Conservation (phyloP, 805 yeast genomes). For the Metschnikowia arizonensis region DNA sequence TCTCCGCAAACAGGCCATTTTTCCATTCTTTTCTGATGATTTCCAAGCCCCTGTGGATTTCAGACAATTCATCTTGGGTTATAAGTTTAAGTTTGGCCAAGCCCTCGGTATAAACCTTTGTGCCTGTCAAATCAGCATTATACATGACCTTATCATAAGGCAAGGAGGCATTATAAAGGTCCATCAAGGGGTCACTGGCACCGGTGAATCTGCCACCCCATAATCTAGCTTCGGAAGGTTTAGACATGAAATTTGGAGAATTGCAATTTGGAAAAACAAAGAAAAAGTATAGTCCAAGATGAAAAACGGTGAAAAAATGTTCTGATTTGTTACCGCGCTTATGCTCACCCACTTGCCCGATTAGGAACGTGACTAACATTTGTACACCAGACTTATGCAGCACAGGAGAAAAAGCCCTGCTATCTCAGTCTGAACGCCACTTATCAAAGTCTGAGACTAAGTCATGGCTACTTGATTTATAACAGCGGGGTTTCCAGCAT, state of each 20-base stretch:
- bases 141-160: conserved; percentile 96
- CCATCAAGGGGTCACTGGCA: conserved; percentile 96
- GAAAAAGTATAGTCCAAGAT: background rate
- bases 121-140: conserved; percentile 89
- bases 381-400: too few species aligned
- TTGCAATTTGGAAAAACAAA: background rate
- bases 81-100: conserved; percentile 73
- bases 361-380: conserved; percentile 9
- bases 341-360: conserved; percentile 10
- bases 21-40: conserved; percentile 79
- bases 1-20: conserved; percentile 59
- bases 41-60: conserved; percentile 81
- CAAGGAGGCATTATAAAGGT: conserved; percentile 90
- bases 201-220: conserved; percentile 99
- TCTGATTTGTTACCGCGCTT: conserved; percentile 25
- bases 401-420: too few species aligned
- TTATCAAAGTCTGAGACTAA: too few species aligned
- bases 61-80: conserved; percentile 64
- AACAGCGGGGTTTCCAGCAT: too few species aligned
- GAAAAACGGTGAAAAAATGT: too few species aligned
- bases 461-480: too few species aligned
- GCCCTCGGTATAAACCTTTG: conserved; percentile 88
- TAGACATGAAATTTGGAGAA: conserved; percentile 11
- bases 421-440: too few species aligned
- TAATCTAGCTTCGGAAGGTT: conserved; percentile 66